Evolutionary conservation across 225 moss, liverwort and hornwort species (phyloP), one percentile per base, ranked within the genome.

Genomic region (Bryum argenteum): DNA sequence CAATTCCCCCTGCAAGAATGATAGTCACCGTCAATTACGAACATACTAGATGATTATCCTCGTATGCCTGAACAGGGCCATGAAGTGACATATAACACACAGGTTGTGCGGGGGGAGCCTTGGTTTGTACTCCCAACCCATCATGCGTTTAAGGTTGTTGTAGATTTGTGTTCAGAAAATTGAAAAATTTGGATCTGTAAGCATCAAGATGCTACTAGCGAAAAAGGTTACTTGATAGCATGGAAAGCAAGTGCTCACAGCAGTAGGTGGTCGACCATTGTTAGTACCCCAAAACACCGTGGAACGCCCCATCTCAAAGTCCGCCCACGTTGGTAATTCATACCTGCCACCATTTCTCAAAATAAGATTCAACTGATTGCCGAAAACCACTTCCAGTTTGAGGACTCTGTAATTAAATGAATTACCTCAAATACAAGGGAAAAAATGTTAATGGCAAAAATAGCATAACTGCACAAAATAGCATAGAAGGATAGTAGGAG

Each of bases 271-370:
- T 64, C 79, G 78, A 39, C 92, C 95, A 28, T 70, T 85, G 10
- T 10, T 11, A 20, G 93, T 95, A 69, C 91, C 90, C 95, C 95
- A 92, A 62, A 66, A 95, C 8, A 95, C 92, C 42, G 75, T 22
- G 21, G 64, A 58, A 43, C 37, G 69, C 40, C 95, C 95, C 76
- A 95, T 88, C 83, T 95, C 95, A 77, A 95, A 95, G 10, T 89
- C 89, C 42, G 92, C 77, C 95, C 95, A 95, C 3, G 87, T 70
- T 41, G 95, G 91, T 42, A 91, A 76, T 14, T 23, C 43, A 52
- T 88, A 80, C 66, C 92, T 95, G 87, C 38, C 71, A 71, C 73
- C 48, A 26, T n/a, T n/a, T 11, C 28, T 74, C 54, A 56, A 5
- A 19, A 63, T 16, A 22, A 41, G n/a, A 38, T 48, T 74, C 43